Evolutionary conservation across 2,329 filamentous ascomycete species (phyloP).

Genomic region (Aspergillus felis): DNA sequence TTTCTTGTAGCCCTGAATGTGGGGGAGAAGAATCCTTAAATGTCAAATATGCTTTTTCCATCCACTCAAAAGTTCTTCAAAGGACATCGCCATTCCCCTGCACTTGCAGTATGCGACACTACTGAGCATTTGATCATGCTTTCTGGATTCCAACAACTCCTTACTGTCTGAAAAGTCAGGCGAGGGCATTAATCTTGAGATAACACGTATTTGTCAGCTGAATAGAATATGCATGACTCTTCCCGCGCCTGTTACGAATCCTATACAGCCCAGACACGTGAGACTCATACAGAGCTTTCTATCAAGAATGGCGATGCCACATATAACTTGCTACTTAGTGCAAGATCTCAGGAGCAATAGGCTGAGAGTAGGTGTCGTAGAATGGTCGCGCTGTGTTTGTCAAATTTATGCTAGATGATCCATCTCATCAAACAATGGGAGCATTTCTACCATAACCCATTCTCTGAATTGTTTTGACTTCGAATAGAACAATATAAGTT

Average conservation of each 20-base stretch:
- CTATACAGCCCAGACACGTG: neutral
- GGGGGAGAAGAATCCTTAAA: conserved; percentile 37
- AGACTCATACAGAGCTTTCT: neutral
- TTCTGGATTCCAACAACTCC: no score
- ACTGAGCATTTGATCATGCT: no score
- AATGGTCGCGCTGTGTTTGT: neutral
- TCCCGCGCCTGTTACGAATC: neutral
- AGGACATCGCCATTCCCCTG: neutral
- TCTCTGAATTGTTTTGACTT: neutral
- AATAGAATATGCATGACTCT: neutral
- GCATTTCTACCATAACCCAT: neutral
- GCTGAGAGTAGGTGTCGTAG: neutral
- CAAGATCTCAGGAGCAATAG: neutral
- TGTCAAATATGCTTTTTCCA: neutral
- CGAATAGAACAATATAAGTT: neutral
- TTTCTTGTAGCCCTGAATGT: conserved; percentile 78
- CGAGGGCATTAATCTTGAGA: neutral
- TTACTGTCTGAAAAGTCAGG: no score
- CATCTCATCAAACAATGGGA: neutral
- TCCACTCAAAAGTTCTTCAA: neutral
- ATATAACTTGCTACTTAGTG: no score
- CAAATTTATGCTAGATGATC: neutral
- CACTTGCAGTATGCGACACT: no score
- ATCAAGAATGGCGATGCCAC: neutral
- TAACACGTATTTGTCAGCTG: neutral